Evolutionary conservation across 257 asterid species (phyloP), one percentile per base, ranked within the genome.

Genomic region (Rehmannia glutinosa): DNA sequence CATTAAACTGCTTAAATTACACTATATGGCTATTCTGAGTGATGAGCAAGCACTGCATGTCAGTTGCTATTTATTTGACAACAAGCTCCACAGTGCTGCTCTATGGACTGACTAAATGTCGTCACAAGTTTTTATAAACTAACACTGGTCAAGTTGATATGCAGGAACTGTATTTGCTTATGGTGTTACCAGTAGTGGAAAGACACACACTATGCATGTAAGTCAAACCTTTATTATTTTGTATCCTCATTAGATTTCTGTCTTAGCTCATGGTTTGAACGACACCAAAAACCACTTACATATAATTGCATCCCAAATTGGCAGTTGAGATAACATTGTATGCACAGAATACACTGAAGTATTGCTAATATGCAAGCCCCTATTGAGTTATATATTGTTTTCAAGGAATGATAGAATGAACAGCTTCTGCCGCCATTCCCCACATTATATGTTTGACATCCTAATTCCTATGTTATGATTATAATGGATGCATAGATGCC

Each of bases 191-290:
- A 94, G 98, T 69, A 94, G 99, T 79, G 99, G 99, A 74, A 94
- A 94, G 90, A 94, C 99, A 30, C 97, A 94, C 80, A 94, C 99
- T 39, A 94, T 94, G 99, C 99, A 94, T 82, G 99, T 94, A 81
- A 86, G 98, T 78, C 20, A 61, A 23, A 66, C 69, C 33, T 50
- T 42, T 64, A 38, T 42, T 27, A 32, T 71, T 75, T 33, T 62
- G 46, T 54, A 41, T 68, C 46, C 47, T 61, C 52, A 68, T 62
- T 24, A 20, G 32, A 51, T 36, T 9, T 11, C 28, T 50, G 16
- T 2, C 13, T 35, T 16, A 65, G 11, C 30, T 61, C 53, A 38
- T 30, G 45, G 53, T 32, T 23, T 47, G 35, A 25, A 45, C 61
- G 67, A 41, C 56, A n/a, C n/a, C n/a, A n/a, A 30, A 49, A 41